phyloP scores from a whole-genome alignment of 768 basidiomycete species.

The Russula sp. region DNA sequence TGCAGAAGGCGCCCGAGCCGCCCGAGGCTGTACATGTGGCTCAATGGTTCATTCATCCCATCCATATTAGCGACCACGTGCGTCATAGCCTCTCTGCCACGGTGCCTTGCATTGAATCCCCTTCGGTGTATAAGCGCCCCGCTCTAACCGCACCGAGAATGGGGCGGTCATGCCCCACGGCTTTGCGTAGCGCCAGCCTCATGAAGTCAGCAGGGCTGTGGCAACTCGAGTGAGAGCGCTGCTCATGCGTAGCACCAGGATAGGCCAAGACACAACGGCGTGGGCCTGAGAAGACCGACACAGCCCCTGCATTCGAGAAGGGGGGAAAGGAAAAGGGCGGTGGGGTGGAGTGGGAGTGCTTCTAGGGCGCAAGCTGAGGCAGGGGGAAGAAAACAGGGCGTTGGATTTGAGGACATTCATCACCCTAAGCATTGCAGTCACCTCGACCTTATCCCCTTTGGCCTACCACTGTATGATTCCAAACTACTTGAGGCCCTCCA shows the following conservation, averaged over 20 bases:
- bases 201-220: neutral
- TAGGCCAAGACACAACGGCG: neutral
- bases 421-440: neutral
- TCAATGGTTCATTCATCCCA: neutral
- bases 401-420: neutral
- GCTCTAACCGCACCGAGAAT: conserved; percentile 13
- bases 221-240: neutral
- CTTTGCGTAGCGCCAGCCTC: neutral
- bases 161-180: neutral
- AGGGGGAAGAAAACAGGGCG: neutral
- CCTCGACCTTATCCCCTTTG: conserved; percentile 3
- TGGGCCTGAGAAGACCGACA: neutral
- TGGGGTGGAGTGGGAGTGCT: neutral
- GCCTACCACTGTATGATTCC: neutral
- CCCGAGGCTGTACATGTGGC: neutral
- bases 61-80: conserved; percentile 7
- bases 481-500: neutral
- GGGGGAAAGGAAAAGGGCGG: neutral
- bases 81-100: neutral
- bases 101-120: neutral
- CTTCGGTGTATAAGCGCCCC: neutral
- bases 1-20: neutral
- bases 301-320: conserved; percentile 5
- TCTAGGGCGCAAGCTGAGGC: neutral
- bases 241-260: neutral